A percentile compares a stretch with the other conserved stretches of the same genome.
Conservation (phyloP, 2,329 filamentous ascomycete genomes). For the Stachybotrys chartarum region DNA sequence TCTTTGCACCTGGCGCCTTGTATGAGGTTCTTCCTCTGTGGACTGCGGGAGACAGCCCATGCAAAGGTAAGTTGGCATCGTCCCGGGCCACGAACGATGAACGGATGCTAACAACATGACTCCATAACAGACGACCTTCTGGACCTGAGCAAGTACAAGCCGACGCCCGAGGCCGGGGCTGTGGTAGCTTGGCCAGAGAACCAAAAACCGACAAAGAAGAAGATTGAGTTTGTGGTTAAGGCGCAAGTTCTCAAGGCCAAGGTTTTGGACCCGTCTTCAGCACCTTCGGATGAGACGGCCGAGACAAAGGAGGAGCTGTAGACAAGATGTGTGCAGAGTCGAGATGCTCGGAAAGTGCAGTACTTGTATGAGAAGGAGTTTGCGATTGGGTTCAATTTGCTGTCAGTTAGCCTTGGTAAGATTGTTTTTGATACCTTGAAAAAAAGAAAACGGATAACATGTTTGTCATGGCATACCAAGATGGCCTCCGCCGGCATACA, state of each 20-base stretch:
- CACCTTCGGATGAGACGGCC: constrained; percentile 1
- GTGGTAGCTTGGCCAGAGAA: constrained; percentile 23
- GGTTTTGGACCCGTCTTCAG: neutral
- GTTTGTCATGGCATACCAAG: no score
- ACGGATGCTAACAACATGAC: neutral
- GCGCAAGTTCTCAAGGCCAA: constrained; percentile 24
- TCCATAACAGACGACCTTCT: constrained; percentile 14
- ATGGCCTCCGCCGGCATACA: no score
- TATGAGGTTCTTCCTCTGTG: constrained; percentile 43
- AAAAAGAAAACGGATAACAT: no score
- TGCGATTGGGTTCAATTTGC: no score
- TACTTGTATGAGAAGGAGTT: neutral
- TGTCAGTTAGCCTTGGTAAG: no score
- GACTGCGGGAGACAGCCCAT: constrained; percentile 34
- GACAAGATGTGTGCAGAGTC: neutral
- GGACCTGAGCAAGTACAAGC: constrained; percentile 20
- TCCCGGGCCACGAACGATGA: neutral
- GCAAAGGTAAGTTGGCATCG: constrained; percentile 27
- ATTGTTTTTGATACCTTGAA: no score
- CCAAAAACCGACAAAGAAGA: constrained; percentile 17
- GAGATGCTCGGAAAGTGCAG: neutral
- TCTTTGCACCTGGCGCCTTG: constrained; percentile 45
- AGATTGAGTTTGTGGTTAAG: constrained; percentile 27
- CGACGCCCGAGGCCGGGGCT: constrained; percentile 13
- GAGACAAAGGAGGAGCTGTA: constrained; percentile 17